A percentile compares a stretch with the other conserved stretches of the same genome.
These are phyloP conservation scores for Oropetium thomaeum DNA, from an alignment of 176 grass and related monocot species.

Conservation along the genomic window DNA sequence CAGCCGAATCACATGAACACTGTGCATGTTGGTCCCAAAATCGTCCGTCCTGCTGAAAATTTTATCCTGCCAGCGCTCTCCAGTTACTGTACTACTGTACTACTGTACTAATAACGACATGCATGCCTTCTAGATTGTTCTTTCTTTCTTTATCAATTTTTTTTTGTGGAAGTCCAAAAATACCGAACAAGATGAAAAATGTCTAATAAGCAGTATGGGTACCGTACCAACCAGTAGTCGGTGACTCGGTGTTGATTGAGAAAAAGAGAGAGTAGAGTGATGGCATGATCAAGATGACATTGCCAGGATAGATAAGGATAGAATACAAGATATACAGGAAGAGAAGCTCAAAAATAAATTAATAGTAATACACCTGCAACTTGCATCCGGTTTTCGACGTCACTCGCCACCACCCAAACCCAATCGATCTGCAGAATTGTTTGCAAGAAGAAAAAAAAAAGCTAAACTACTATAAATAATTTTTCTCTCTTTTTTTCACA, in stretches of 20 bases:
- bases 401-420: too few species aligned
- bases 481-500: background rate
- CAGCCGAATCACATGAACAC: constrained; percentile 22
- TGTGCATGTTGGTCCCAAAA: background rate
- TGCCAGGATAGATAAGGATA: constrained; percentile 44
- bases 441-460: background rate
- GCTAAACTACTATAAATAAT: background rate
- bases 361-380: constrained; percentile 29
- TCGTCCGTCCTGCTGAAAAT: background rate
- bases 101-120: too few species aligned
- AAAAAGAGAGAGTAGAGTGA: constrained; percentile 35
- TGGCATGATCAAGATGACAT: constrained; percentile 45
- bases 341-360: background rate
- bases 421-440: constrained; percentile 16
- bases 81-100: constrained; percentile 8
- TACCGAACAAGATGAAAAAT: constrained; percentile 11
- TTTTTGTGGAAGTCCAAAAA: background rate
- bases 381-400: constrained; percentile 38
- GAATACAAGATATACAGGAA: constrained; percentile 25
- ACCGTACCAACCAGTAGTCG: too few species aligned
- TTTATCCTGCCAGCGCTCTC: background rate
- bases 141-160: constrained; percentile 12
- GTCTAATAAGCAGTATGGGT: constrained; percentile 22
- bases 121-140: constrained; percentile 5
- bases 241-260: constrained; percentile 4